Evolutionary conservation across 2,329 filamentous ascomycete species (phyloP), one percentile per base, ranked within the genome.

Genomic region (Aureobasidium melanogenum): DNA sequence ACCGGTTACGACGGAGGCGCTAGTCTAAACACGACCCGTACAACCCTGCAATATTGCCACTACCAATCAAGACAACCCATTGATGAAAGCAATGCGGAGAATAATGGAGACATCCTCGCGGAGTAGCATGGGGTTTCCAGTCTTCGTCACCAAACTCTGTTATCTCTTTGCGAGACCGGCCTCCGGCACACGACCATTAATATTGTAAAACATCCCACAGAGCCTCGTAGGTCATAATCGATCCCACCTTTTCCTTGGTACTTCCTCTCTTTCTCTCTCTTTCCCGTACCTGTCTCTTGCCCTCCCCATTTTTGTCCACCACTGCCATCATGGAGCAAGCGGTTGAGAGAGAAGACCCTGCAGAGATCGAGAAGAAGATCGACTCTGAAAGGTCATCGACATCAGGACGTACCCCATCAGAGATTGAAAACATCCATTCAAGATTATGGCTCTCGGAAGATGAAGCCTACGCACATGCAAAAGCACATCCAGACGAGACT

Each of bases 381-480:
- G 55, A 63, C 10, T 62, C 61, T 5, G 52, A 52, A 24, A 28
- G 10, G 22, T 51, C 52, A 24, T 62, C 61, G 10, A 32, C 4
- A 8, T 32, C 46, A n/a, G 55, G 32, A 26, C 61, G 39, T 30
- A 43, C 41, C 5, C 41, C 30, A 10, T 46, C 38, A 4, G 54
- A 63, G 36, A 44, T 59, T 17, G 61, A 63, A 47, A 15, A 59
- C 34, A 30, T 50, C 24, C 24, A 51, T 8, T 24, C 28, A 24
- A 34, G 61, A 26, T 30, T 63, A 2, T 59, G 54, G 54, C 54
- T 58, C 24, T 59, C 61, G 1, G 66, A 69, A 55, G 60, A 64
- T 2, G 64, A 69, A 36, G 64, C 62, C 17, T 48, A 66, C 22
- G 57, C 46, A 7, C 60, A 62, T 30, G 62, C 64, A 44, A 65